Evolutionary conservation across 257 asterid species (phyloP).

Genomic region (Fraxinus americana): DNA sequence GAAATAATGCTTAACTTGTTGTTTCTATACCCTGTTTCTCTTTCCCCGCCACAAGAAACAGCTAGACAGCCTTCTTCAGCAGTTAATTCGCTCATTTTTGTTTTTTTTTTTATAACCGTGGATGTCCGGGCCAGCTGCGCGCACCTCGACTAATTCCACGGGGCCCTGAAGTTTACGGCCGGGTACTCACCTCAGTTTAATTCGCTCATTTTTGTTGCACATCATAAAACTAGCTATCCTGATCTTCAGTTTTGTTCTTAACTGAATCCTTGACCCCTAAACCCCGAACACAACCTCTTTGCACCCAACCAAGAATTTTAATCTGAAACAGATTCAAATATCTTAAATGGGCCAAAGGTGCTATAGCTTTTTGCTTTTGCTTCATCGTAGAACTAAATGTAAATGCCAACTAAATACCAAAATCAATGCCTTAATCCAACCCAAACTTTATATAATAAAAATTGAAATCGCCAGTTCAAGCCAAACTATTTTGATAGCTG

Average conservation of each 20-base stretch:
- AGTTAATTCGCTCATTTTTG: background rate
- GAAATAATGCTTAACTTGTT: background rate
- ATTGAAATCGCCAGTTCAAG: background rate
- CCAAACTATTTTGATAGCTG: background rate
- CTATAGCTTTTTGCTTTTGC: background rate
- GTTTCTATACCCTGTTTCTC: background rate
- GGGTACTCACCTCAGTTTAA: too few relatives aligned
- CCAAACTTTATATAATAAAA: background rate
- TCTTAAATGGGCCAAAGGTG: background rate
- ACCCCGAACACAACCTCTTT: background rate
- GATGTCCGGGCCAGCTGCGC: too few relatives aligned
- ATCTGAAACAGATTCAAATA: background rate
- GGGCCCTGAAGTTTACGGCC: too few relatives aligned
- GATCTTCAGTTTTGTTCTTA: constrained; percentile 1
- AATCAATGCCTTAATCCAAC: background rate
- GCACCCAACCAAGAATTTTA: background rate
- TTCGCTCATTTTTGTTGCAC: background rate
- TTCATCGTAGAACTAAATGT: background rate
- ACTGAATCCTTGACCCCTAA: background rate
- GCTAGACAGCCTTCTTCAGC: background rate
- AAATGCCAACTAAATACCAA: background rate
- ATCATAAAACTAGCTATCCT: background rate
- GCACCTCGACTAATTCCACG: too few relatives aligned
- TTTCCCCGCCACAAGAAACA: background rate
- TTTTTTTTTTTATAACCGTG: too few relatives aligned